Percentiles rank a stretch among this genome's conserved stretches.
phyloP scores from a whole-genome alignment of 176 grass and related monocot species.

The Ananas comosus region DNA sequence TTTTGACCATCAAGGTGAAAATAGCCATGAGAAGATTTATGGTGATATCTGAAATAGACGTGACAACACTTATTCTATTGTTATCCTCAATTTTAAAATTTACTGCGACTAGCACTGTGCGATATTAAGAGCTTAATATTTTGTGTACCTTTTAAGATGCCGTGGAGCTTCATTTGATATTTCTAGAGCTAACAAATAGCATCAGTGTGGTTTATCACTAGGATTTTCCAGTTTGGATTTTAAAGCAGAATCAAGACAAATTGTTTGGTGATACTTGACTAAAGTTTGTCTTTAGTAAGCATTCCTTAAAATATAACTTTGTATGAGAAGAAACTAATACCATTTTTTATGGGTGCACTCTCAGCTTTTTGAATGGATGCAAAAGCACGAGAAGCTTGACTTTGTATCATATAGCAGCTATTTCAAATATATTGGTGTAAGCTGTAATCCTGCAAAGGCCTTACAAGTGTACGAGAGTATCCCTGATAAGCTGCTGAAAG shows the following conservation, averaged over 20 bases:
- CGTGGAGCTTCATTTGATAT: too few species aligned
- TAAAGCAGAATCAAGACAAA: too few species aligned
- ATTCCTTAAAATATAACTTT: not conserved
- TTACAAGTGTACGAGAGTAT: constrained; percentile 56
- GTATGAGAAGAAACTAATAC: not conserved
- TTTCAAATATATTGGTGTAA: constrained; percentile 82
- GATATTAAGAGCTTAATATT: too few species aligned
- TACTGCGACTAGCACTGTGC: too few species aligned
- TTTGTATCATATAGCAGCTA: constrained; percentile 77
- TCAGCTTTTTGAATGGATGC: constrained; percentile 88
- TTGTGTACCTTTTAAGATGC: too few species aligned
- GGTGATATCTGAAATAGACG: not conserved
- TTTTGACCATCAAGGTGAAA: too few species aligned
- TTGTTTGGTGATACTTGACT: too few species aligned
- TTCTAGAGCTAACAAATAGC: too few species aligned
- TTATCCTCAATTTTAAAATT: too few species aligned
- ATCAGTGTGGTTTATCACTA: too few species aligned
- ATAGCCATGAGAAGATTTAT: not conserved
- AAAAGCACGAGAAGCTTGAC: constrained; percentile 44
- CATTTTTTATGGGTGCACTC: constrained; percentile 16
- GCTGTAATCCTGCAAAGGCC: constrained; percentile 43
- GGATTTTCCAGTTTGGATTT: too few species aligned
- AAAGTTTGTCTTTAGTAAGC: not conserved
- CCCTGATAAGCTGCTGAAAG: constrained; percentile 35
- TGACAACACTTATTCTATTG: not conserved